Conservation (phyloP, 768 basidiomycete genomes). For the Trichaptum fuscoviolaceum region DNA sequence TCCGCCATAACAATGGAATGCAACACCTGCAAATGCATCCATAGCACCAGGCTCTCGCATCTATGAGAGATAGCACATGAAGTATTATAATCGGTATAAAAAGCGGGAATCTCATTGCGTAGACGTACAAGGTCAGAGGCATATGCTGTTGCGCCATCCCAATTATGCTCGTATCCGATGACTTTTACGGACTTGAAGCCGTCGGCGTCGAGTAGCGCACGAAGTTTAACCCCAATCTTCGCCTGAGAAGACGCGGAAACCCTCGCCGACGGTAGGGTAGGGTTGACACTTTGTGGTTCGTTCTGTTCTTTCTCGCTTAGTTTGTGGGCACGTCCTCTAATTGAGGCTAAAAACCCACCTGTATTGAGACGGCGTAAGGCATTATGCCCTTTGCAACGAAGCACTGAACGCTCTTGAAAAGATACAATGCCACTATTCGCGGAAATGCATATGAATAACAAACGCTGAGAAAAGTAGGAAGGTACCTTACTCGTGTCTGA, state of each 20-base stretch:
- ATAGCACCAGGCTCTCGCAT: conserved; percentile 45
- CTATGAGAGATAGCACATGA: conserved; percentile 17
- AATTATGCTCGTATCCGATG: conserved; percentile 72
- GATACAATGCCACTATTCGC: conserved; percentile 58
- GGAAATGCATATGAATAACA: conserved; percentile 6
- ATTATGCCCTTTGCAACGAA: conserved; percentile 55
- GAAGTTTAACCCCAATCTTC: conserved; percentile 48
- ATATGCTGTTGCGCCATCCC: conserved; percentile 60
- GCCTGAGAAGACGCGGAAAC: conserved; percentile 54
- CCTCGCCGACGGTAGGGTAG: conserved; percentile 61
- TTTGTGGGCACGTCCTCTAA: neutral
- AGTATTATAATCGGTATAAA: neutral
- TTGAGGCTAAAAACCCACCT: conserved; percentile 25
- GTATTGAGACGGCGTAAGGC: conserved; percentile 58
- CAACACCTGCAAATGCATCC: conserved; percentile 54
- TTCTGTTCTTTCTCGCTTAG: conserved; percentile 32
- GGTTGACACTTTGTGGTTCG: conserved; percentile 49
- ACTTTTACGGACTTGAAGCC: conserved; percentile 58
- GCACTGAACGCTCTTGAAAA: conserved; percentile 67
- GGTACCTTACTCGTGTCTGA: conserved; percentile 39
- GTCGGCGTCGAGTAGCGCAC: conserved; percentile 56
- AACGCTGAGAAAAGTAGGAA: neutral
- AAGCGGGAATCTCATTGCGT: neutral
- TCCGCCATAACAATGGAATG: conserved; percentile 72
- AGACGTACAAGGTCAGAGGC: conserved; percentile 46